phyloP scores from a whole-genome alignment of 495 filamentous ascomycete species.

The Darksidea phi region DNA sequence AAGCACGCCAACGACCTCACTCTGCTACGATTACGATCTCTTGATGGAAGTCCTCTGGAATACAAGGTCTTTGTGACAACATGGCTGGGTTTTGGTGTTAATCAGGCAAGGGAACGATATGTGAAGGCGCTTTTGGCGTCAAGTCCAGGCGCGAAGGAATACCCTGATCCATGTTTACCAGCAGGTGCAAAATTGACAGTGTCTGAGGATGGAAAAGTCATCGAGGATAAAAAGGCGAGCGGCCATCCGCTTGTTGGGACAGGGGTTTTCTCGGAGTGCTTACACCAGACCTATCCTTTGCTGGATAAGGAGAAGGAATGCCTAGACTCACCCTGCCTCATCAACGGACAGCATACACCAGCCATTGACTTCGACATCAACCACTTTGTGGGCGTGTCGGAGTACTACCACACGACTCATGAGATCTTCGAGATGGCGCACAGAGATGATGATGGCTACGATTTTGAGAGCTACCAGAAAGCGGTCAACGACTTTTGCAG shows the following conservation, averaged over 20 bases:
- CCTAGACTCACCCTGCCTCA: slow-evolving; percentile 75
- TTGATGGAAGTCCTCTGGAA: slow-evolving; percentile 73
- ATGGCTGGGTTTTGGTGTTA: slow-evolving; percentile 94
- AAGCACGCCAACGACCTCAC: slow-evolving; percentile 91
- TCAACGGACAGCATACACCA: slow-evolving; percentile 86
- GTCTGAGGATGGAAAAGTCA: slow-evolving; percentile 42
- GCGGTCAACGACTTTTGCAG: slow-evolving; percentile 82
- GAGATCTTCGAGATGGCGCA: slow-evolving; percentile 82
- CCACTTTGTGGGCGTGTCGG: slow-evolving; percentile 95
- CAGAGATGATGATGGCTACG: slow-evolving; percentile 82
- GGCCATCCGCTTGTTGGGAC: slow-evolving; percentile 68
- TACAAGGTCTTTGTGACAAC: slow-evolving; percentile 91
- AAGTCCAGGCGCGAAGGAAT: slow-evolving; percentile 56
- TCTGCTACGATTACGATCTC: slow-evolving; percentile 74
- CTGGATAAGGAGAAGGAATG: slow-evolving; percentile 89
- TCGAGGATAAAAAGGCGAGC: slow-evolving; percentile 41
- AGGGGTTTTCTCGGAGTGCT: slow-evolving; percentile 81
- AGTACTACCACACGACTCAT: slow-evolving; percentile 99
- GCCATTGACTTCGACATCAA: slow-evolving; percentile 98
- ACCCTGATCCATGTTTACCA: slow-evolving; percentile 92
- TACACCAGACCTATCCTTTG: slow-evolving; percentile 76
- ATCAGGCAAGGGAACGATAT: slow-evolving; percentile 82
- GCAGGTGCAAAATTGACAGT: slow-evolving; percentile 65
- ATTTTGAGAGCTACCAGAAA: slow-evolving; percentile 85
- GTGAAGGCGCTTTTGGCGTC: slow-evolving; percentile 66